Percentiles rank a stretch among this genome's conserved stretches.
Evolutionary conservation across 225 moss, liverwort and hornwort species (phyloP).

Genomic region (Pseudisothecium myosuroides): DNA sequence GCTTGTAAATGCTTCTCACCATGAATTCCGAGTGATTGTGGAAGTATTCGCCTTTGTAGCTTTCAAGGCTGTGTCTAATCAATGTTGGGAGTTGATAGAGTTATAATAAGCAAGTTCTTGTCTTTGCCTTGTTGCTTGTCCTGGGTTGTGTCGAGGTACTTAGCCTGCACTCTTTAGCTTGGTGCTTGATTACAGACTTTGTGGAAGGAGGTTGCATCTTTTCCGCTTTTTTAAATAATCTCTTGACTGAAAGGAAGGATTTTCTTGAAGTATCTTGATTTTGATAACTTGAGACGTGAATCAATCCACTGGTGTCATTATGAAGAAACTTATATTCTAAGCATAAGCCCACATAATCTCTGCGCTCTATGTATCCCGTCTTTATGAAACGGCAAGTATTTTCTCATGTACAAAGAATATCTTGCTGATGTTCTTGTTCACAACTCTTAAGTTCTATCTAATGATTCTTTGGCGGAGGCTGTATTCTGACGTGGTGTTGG

Average conservation of each 20-base stretch:
- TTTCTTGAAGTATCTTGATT: not conserved
- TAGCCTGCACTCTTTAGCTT: not conserved
- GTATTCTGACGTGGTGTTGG: not conserved
- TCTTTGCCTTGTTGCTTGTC: not conserved
- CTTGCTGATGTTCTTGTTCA: not conserved
- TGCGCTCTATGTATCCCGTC: not conserved
- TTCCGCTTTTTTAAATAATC: not conserved
- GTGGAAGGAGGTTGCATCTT: not conserved
- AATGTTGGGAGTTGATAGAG: not conserved
- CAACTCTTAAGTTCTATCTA: not conserved
- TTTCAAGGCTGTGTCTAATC: not conserved
- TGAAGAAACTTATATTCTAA: not conserved
- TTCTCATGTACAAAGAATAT: not conserved
- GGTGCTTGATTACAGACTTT: not conserved
- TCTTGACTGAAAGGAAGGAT: not conserved
- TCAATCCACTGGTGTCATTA: not conserved
- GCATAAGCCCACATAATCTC: not conserved
- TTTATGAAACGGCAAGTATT: no score
- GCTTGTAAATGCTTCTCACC: not conserved
- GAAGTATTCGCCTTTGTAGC: not conserved
- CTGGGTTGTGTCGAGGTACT: not conserved
- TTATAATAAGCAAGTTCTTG: not conserved
- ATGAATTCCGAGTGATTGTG: not conserved
- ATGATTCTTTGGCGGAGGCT: not conserved
- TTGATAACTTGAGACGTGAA: not conserved